Conservation (phyloP, 352 stramenopile genomes). For the Phytophthora megakarya region DNA sequence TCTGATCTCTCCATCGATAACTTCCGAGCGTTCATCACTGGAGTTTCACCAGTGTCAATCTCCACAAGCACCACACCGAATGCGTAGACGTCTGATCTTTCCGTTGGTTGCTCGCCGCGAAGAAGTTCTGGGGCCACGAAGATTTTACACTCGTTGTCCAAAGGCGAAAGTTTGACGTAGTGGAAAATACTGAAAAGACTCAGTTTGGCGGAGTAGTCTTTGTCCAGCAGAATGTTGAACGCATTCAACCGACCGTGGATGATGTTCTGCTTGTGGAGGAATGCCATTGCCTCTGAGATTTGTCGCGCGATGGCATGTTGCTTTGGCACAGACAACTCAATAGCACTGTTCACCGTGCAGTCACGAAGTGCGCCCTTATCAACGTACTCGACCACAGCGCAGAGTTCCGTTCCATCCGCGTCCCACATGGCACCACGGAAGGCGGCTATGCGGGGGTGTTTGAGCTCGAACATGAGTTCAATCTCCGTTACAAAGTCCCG, state of each 20-base stretch:
- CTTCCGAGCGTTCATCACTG: constrained; percentile 60
- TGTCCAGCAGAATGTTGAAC: constrained; percentile 81
- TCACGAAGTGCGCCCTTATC: constrained; percentile 68
- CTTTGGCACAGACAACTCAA: constrained; percentile 58
- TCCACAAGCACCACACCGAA: constrained; percentile 84
- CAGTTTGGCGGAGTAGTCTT: constrained; percentile 67
- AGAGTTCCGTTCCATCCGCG: constrained; percentile 67
- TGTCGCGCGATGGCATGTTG: constrained; percentile 73
- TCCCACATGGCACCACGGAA: constrained; percentile 82
- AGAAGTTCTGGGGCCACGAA: constrained; percentile 78
- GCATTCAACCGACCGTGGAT: constrained; percentile 78
- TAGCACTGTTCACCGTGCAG: constrained; percentile 43
- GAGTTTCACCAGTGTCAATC: constrained; percentile 71
- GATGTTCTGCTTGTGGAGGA: constrained; percentile 72
- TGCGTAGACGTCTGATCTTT: constrained; percentile 75
- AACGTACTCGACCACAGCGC: constrained; percentile 75
- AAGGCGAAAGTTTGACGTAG: constrained; percentile 71
- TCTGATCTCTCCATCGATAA: constrained; percentile 41
- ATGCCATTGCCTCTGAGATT: constrained; percentile 68
- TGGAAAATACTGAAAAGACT: constrained; percentile 83
- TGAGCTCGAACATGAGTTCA: constrained; percentile 73
- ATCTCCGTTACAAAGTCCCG: constrained; percentile 85
- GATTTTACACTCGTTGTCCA: constrained; percentile 68
- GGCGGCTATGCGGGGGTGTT: constrained; percentile 68
- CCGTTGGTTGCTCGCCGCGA: constrained; percentile 67